Percentiles rank a stretch among this genome's conserved stretches.
Evolutionary conservation across 371 early-diverging fungal genomes (phyloP).

Genomic region (Parasitella parasitica): DNA sequence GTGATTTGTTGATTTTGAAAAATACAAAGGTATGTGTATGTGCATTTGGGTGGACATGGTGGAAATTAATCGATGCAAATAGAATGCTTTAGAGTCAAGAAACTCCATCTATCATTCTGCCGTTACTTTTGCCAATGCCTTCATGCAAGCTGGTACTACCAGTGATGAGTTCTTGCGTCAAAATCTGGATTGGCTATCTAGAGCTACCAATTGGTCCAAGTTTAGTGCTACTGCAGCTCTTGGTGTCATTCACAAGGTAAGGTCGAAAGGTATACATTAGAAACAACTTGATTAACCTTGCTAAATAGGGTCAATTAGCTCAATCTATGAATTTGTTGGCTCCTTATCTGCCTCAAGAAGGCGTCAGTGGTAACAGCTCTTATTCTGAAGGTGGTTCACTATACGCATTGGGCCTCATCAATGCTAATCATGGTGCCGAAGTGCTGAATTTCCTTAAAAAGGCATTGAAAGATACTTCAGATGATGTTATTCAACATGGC

Average conservation of each 20-base stretch:
- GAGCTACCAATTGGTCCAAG: constrained; percentile 99
- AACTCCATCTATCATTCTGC: constrained; percentile 93
- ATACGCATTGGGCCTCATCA: constrained; percentile 97
- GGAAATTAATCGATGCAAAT: not conserved
- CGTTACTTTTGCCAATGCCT: constrained; percentile 96
- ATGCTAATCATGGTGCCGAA: constrained; percentile 88
- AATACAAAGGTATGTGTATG: constrained; percentile 71
- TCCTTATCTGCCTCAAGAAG: constrained; percentile 95
- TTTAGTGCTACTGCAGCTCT: constrained; percentile 98
- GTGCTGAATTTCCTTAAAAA: constrained; percentile 83
- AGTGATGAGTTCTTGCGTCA: constrained; percentile 97
- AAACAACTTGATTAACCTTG: not conserved
- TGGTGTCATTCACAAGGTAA: constrained; percentile 96
- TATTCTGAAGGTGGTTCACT: constrained; percentile 98
- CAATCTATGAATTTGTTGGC: constrained; percentile 81
- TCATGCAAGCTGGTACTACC: constrained; percentile 98
- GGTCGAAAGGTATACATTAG: not conserved
- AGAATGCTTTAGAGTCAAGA: constrained; percentile 87
- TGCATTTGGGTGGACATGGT: not conserved
- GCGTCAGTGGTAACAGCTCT: constrained; percentile 71
- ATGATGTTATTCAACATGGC: constrained; percentile 96
- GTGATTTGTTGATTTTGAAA: constrained; percentile 92
- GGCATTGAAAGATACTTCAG: constrained; percentile 77
- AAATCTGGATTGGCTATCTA: constrained; percentile 96
- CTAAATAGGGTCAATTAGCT: constrained; percentile 78